Conservation (phyloP, 768 basidiomycete species). For the Gelatoporia subvermispora region DNA sequence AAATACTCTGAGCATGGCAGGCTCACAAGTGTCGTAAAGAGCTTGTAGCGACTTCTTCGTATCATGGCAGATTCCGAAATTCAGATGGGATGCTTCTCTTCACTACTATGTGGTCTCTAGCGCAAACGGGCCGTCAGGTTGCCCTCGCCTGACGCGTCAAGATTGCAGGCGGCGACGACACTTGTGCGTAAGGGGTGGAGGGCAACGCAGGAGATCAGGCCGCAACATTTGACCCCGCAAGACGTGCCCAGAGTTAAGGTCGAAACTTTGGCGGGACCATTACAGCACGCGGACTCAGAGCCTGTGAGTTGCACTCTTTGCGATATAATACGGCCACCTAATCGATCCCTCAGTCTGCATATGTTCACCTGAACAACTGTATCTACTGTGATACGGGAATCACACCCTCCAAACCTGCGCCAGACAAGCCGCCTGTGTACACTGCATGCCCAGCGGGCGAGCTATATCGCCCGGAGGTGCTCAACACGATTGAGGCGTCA, state of each 20-base stretch:
- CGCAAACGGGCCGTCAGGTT: not conserved
- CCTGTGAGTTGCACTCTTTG: not conserved
- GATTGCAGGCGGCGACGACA: not conserved
- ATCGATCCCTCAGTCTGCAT: constrained; percentile 2
- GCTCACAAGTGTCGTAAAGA: too few relatives aligned
- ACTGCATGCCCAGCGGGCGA: constrained; percentile 5
- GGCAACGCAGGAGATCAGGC: not conserved
- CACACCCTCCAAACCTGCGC: too few relatives aligned
- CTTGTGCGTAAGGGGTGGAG: too few relatives aligned
- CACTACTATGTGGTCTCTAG: not conserved
- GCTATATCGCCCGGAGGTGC: constrained; percentile 31
- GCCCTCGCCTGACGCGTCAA: not conserved
- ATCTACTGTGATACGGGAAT: not conserved
- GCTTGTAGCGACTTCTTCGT: too few relatives aligned
- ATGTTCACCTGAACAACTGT: constrained; percentile 10
- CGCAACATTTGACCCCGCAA: too few relatives aligned
- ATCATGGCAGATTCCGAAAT: not conserved
- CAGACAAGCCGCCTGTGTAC: constrained; percentile 20
- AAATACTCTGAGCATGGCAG: too few relatives aligned
- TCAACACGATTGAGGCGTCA: constrained; percentile 47
- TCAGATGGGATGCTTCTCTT: constrained; percentile 6
- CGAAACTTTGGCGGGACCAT: not conserved
- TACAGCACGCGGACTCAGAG: not conserved
- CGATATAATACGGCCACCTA: too few relatives aligned
- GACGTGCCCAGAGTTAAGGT: not conserved